Evolutionary conservation across 2,329 filamentous ascomycete genomes (phyloP), one percentile per base, ranked within the genome.

Genomic region (Aspergillus bombycis): DNA sequence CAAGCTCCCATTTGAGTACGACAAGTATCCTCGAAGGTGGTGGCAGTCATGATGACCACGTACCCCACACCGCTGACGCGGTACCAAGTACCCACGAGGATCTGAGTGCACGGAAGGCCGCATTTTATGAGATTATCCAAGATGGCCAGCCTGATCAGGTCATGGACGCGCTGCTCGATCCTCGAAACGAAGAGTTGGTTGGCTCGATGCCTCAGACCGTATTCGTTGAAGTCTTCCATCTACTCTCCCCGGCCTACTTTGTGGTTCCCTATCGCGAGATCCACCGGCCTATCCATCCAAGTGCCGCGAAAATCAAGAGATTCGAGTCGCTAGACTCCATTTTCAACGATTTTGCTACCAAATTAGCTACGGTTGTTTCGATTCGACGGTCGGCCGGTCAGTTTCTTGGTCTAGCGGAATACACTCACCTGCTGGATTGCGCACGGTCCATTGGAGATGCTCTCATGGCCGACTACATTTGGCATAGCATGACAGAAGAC

Each of bases 181-280:
- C 74, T 58, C 68, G 69, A 50, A 77, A 73, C 65, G 66, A 66
- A 21, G 58, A 67, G 12, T 57, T 75, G 23, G 67, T 79, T 56
- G 69, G 72, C 59, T 70, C 68, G 6, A 73, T 93, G 26, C 82
- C 89, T 0, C 74, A 81, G 1, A 79, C 83, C 1, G 83, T 83
- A 0, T 88, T 93, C 70, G 86, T 87, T 1, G 87, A 90, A 66
- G 83, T 91, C 11, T 74, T 94, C 34, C 83, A 84, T 38, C 81
- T 83, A 6, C 75, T 93, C 10, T 87, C 91, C 62, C 89, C 90
- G 0, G 70, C 75, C 28, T 75, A 84, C 66, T 83, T 85, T 64
- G 68, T 86, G 46, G 74, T 78, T 28, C 78, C 79, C 1, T 80
- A 82, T 68, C 77, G 85, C 5, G 71, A 75, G 26, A 76, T 87